phyloP scores from a whole-genome alignment of 2,329 filamentous ascomycete species.

The Rutstroemia sp. region DNA sequence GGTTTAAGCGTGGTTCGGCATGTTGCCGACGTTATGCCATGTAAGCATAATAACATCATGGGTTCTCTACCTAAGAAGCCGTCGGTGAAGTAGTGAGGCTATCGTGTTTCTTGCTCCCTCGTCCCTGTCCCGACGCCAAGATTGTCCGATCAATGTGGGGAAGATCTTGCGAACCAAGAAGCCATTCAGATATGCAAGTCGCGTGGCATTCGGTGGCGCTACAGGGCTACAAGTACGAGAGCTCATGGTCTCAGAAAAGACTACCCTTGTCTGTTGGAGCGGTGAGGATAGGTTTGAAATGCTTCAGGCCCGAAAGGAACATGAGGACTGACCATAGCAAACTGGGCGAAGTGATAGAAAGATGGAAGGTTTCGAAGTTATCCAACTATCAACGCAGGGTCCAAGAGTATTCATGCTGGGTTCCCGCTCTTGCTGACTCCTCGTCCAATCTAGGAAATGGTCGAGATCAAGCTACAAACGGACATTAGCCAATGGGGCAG shows the following conservation, averaged over 20 bases:
- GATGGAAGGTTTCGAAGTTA: conserved; percentile 16
- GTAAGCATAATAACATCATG: conserved; percentile 6
- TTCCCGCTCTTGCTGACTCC: neutral
- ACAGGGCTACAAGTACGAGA: conserved; percentile 14
- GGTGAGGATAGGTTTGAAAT: conserved; percentile 21
- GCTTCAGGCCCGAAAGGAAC: conserved; percentile 16
- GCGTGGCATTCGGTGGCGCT: conserved; percentile 12
- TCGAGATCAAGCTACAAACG: conserved; percentile 23
- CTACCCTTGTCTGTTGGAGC: conserved; percentile 26
- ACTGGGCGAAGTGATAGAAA: neutral
- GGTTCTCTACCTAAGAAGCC: neutral
- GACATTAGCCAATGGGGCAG: conserved; percentile 21
- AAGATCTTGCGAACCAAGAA: conserved; percentile 7
- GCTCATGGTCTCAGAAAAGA: conserved; percentile 2
- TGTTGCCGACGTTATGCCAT: conserved; percentile 27
- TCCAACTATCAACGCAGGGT: conserved; percentile 13
- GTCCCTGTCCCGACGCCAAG: conserved; percentile 5
- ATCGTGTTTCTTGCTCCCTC: conserved; percentile 7
- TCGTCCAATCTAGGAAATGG: neutral
- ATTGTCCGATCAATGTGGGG: conserved; percentile 6
- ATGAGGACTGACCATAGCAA: conserved; percentile 12
- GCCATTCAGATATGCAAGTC: conserved; percentile 5
- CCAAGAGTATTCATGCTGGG: conserved; percentile 11
- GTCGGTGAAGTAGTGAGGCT: conserved; percentile 7
- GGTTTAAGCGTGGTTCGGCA: conserved; percentile 7